Conservation (phyloP, 1,284 basidiomycete species). For the Pterulicium gracile region DNA sequence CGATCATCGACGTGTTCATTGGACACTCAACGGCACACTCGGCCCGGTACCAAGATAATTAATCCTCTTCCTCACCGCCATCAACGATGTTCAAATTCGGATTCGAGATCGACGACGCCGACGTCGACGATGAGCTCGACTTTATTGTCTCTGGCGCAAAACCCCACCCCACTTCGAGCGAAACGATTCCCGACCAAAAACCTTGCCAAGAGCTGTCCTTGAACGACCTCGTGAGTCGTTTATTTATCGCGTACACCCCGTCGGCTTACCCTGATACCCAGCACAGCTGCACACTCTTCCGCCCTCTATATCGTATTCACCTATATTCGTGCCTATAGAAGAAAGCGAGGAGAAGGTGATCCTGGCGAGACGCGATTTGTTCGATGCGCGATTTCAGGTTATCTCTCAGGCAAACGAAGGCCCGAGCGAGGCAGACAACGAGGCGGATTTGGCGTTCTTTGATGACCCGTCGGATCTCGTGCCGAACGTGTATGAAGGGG, state of each 20-base stretch:
- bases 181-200: slow-evolving; percentile 8
- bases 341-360: slow-evolving; percentile 22
- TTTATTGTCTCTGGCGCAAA: neutral
- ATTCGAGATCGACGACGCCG: slow-evolving; percentile 35
- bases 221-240: slow-evolving; percentile 22
- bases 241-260: slow-evolving; percentile 3
- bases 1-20: neutral
- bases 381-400: slow-evolving; percentile 90
- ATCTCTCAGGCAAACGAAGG: slow-evolving; percentile 40
- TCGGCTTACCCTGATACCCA: slow-evolving; percentile 1
- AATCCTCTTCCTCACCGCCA: neutral
- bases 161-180: neutral
- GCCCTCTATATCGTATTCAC: slow-evolving; percentile 49
- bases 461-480: slow-evolving; percentile 85
- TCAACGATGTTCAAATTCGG: slow-evolving; percentile 45
- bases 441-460: slow-evolving; percentile 40
- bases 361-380: slow-evolving; percentile 76
- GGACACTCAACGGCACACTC: neutral
- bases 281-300: slow-evolving; percentile 44
- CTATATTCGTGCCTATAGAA: slow-evolving; percentile 30
- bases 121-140: slow-evolving; percentile 12
- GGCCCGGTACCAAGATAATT: neutral
- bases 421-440: slow-evolving; percentile 6
- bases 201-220: slow-evolving; percentile 22
- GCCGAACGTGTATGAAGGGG: slow-evolving; percentile 91